Evolutionary conservation across 108 stramenopile genomes (phyloP).

Genomic region (Epithemia pelagica): DNA sequence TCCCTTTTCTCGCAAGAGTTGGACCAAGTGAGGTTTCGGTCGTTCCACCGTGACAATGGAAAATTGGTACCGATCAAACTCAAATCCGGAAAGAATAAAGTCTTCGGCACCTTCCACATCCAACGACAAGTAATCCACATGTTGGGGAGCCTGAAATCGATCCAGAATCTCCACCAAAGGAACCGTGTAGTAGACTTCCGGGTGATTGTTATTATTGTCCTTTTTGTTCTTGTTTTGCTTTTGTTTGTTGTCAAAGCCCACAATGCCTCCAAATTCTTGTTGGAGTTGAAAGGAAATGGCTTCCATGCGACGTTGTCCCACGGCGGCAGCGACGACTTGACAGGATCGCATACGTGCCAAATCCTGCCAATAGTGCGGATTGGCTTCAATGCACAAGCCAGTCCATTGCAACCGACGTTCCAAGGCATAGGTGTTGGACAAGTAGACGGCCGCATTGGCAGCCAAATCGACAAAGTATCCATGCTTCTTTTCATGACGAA

Average conservation of each 20-base stretch:
- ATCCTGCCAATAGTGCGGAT: conserved; percentile 49
- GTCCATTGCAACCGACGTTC: conserved; percentile 33
- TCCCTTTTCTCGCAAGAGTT: conserved; percentile 1
- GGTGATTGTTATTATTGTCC: conserved; percentile 1
- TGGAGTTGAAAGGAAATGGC: not conserved
- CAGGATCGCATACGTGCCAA: conserved; percentile 20
- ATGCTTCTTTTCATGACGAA: conserved; percentile 10
- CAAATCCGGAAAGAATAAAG: conserved; percentile 42
- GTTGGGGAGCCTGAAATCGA: conserved; percentile 27
- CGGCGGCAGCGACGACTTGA: conserved; percentile 30
- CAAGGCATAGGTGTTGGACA: conserved; percentile 25
- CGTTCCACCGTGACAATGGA: conserved; percentile 42
- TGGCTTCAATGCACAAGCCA: conserved; percentile 46
- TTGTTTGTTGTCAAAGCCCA: conserved; percentile 15
- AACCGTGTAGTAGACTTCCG: conserved; percentile 26
- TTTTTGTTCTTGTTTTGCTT: too few species aligned
- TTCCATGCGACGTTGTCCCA: conserved; percentile 28
- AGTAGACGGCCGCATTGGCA: conserved; percentile 19
- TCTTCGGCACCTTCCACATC: conserved; percentile 63
- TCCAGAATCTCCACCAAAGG: conserved; percentile 31
- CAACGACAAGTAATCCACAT: conserved; percentile 52
- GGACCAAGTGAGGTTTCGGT: conserved; percentile 19
- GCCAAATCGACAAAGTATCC: conserved; percentile 33
- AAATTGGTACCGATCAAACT: conserved; percentile 33
- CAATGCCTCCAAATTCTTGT: conserved; percentile 34